Base-by-base conservation (phyloP, 2,329 filamentous ascomycete genomes). In the Fusarium pseudonygamai region DNA sequence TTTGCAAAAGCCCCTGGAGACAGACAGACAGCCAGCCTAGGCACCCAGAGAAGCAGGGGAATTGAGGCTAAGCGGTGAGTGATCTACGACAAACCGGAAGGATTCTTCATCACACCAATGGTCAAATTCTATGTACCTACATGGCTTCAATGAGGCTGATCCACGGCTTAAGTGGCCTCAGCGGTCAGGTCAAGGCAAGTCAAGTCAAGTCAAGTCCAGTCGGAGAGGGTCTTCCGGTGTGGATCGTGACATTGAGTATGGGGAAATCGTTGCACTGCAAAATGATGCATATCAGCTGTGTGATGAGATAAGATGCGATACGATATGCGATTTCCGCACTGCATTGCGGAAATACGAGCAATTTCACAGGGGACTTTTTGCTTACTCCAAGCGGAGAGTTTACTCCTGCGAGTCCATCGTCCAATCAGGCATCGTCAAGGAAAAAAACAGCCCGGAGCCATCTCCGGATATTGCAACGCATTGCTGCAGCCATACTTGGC, bases 141-240 rank as follows among this genome's bases (percentile, higher is more conserved):
- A 26, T 37, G 30, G 26, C 42, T 64, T 65, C 40, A 40, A 43
- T 36, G 55, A 57, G 53, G 26, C 64, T 30, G 24, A 47, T n/a
- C 40, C 55, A 49, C 36, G 46, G 45, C 28, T 47, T 18, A 43
- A 36, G 40, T 36, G n/a, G 53, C 53, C 37, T 60, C 42, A 61
- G 60, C 39, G 47, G 63, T 64, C 57, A 72, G 30, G 47, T 50
- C 47, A 16, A 24, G 28, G 8, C 15, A 32, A 24, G 30, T 4
- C 22, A 49, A 24, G 47, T n/a, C 20, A 32, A 32, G 47, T n/a
- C 45, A 37, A 66, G 28, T 60, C 37, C 37, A 53, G 63, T 64
- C 70, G 76, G 76, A 76, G 75, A 76, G 71, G 46, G 67, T 68
- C 60, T 73, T 76, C 75, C 69, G 69, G 55, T 47, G 61, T 72